These are phyloP conservation scores for Lachancea mirantina DNA, from an alignment of 805 yeast genomes.

Conservation along the genomic window DNA sequence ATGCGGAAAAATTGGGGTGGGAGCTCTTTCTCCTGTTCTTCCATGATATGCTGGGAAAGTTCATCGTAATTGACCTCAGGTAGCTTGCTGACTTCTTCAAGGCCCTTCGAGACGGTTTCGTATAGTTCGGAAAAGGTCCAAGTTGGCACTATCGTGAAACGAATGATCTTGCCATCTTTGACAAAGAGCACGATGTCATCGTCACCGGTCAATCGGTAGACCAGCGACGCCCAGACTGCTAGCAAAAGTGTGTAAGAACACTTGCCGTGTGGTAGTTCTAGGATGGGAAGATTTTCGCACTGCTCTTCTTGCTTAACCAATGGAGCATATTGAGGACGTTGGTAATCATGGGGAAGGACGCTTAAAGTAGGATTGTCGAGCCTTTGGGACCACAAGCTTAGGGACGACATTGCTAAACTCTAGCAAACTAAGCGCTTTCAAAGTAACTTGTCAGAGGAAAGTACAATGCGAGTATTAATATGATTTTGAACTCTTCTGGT, in stretches of 20 bases:
- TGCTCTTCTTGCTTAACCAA: conserved; percentile 54
- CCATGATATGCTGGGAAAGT: conserved; percentile 46
- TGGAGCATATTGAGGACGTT: conserved; percentile 64
- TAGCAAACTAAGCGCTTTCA: too few species aligned
- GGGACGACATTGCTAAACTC: too few species aligned
- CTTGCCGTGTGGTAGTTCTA: conserved; percentile 19
- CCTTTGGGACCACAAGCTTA: conserved; percentile 60
- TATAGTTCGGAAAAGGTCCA: conserved; percentile 49
- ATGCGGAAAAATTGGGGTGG: conserved; percentile 56
- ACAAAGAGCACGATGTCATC: conserved; percentile 81
- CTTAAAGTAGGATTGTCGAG: conserved; percentile 80
- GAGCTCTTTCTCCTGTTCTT: conserved; percentile 42
- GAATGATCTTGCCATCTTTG: conserved; percentile 41
- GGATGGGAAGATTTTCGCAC: conserved; percentile 30
- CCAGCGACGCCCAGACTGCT: conserved; percentile 60
- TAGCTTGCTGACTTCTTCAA: conserved; percentile 30
- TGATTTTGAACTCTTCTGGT: too few species aligned
- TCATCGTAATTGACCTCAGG: conserved; percentile 43
- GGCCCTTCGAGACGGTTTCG: conserved; percentile 34
- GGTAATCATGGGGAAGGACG: conserved; percentile 80
- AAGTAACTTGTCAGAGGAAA: too few species aligned
- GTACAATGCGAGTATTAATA: too few species aligned
- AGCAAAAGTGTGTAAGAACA: conserved; percentile 46
- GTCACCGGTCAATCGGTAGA: conserved; percentile 83
- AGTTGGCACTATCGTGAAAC: conserved; percentile 53